Base-by-base conservation (phyloP, 306 rosid species). In the Citrullus amarus region DNA sequence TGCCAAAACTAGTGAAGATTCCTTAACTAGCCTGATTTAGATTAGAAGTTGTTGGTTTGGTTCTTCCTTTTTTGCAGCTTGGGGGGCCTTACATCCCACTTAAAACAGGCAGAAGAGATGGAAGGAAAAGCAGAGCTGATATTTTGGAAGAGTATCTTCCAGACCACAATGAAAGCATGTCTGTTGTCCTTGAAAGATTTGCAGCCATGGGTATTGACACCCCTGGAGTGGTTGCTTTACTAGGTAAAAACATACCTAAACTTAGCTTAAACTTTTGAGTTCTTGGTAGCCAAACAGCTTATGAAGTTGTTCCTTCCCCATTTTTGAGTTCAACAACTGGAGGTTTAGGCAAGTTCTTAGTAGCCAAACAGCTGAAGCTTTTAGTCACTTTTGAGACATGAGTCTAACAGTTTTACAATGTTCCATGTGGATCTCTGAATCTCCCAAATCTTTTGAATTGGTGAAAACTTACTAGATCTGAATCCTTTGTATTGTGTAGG, bases 21-120 rank as follows among this genome's bases (percentile, higher is more conserved):
- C 12, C 46, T 36, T 12, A 18, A 8, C 51, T 51, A 16, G 16
- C 0, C 11, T 1, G n/a, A 25, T 4, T 39, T 0, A 48, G 16
- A 48, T 48, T 2, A 30, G 22, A 68, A 68, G 75, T 22, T 59
- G 53, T 17, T 41, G 6, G 38, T 0, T 30, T 62, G 53, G 36
- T 13, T 50, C 41, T 66, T n/a, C 5, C 25, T 54, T 34, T 54
- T 80, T 75, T 9, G n/a, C 92, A 95, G 98, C 89, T 95, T 6
- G 97, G 97, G 81, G 98, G 98, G 6, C 97, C 98, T 28, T 15
- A 87, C 50, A 91, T 95, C 57, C 89, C 91, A 68, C 91, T 95
- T 1, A 95, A 89, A 78, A 95, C 98, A 0, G 98, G 98, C 77
- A 95, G 98, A 86, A 95, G 98, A 82, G 98, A 95, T 83, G 98